Percentiles rank a stretch among this genome's conserved stretches.
phyloP scores from a whole-genome alignment of 2,329 filamentous ascomycete species.

The Aureobasidium sp. region DNA sequence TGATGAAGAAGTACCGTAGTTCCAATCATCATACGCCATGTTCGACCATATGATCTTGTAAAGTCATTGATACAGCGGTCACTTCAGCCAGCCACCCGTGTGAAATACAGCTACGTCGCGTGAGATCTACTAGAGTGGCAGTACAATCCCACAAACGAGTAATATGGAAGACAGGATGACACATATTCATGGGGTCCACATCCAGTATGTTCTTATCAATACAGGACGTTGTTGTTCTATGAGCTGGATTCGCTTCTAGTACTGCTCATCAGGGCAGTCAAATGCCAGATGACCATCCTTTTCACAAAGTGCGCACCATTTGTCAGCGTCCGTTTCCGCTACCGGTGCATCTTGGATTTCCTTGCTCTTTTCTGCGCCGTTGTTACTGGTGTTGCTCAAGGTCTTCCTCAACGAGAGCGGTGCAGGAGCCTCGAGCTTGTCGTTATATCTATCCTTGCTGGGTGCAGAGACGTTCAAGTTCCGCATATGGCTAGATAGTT shows the following conservation, averaged over 20 bases:
- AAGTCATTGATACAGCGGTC: background rate
- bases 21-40: background rate
- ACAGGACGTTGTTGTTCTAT: background rate
- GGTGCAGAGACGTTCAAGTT: background rate
- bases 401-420: constrained; percentile 10
- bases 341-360: constrained; percentile 13
- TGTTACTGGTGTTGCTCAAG: constrained; percentile 4
- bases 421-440: constrained; percentile 17
- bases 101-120: background rate
- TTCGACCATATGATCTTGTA: no score
- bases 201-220: background rate
- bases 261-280: constrained; percentile 32
- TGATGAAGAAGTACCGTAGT: constrained; percentile 23
- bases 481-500: background rate
- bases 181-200: background rate
- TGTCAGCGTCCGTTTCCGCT: constrained; percentile 54
- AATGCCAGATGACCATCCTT: constrained; percentile 85
- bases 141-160: background rate
- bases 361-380: background rate
- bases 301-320: constrained; percentile 97
- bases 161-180: background rate
- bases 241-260: constrained; percentile 14
- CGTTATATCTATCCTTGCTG: constrained; percentile 6
- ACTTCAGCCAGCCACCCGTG: background rate
- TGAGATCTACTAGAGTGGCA: no score